Conservation (phyloP, 768 basidiomycete species). For the Mycena vitilis region DNA sequence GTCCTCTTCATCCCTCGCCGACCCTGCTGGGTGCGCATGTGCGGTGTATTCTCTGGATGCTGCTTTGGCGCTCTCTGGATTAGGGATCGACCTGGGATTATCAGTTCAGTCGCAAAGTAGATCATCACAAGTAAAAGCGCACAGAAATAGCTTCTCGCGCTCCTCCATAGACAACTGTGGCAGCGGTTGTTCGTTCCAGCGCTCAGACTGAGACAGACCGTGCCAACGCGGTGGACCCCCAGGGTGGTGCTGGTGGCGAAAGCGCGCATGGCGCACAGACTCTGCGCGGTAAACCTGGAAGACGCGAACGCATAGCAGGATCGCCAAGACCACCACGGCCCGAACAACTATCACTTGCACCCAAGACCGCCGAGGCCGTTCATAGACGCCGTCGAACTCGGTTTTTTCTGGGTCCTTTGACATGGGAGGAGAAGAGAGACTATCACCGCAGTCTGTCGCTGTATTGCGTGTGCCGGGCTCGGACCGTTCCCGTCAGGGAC, state of each 20-base stretch:
- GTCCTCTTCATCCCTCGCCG: conserved; percentile 67
- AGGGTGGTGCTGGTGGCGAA: not conserved
- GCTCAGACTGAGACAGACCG: not conserved
- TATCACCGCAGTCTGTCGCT: not conserved
- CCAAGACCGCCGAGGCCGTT: conserved; percentile 2
- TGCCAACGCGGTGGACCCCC: not conserved
- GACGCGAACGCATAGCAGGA: conserved; percentile 13
- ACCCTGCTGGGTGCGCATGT: conserved; percentile 81
- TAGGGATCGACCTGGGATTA: conserved; percentile 62
- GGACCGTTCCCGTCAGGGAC: no score
- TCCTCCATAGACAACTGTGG: conserved; percentile 36
- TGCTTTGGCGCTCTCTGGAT: conserved; percentile 64
- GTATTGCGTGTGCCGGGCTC: no score
- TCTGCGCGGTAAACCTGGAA: conserved; percentile 15
- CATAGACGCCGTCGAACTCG: not conserved
- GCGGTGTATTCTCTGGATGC: conserved; percentile 70
- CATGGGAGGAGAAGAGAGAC: conserved; percentile 1
- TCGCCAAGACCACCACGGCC: conserved; percentile 2
- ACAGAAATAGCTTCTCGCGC: conserved; percentile 43
- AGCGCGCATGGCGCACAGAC: not conserved
- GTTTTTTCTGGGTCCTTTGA: conserved; percentile 26
- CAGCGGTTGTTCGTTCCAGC: conserved; percentile 13
- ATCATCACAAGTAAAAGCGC: not conserved
- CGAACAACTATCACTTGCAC: not conserved
- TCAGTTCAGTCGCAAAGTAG: not conserved